Evolutionary conservation across 306 rosid species (phyloP), one percentile per base, ranked within the genome.

Genomic region (Ammopiptanthus mongolicus): DNA sequence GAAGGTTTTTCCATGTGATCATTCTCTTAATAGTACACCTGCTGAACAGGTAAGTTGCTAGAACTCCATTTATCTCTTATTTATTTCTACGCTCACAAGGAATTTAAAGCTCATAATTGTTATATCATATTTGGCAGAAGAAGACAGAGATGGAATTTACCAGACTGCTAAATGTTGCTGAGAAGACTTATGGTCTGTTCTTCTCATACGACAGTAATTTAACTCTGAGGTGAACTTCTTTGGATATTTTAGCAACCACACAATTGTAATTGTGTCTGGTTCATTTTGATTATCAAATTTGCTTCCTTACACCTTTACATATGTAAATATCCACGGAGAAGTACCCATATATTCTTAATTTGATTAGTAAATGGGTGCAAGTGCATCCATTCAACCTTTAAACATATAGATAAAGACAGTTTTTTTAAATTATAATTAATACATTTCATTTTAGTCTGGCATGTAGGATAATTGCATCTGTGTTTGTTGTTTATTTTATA

Each of bases 131-230:
- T 72, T 74, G 15, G 78, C 95, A 91, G 95, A 91, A 89, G 85
- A 91, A 87, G 85, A 84, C 87, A 86, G 97, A 91, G 87, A 55
- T 83, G 2, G 95, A 91, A 75, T 89, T 91, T 81, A 83, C 91
- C 64, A 82, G 74, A 50, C 83, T 91, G 62, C 82, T 89, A 52
- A 91, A 73, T 28, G 69, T 86, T 73, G 97, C 87, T 47, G 93
- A 91, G 85, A 91, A 59, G 82, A 91, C 90, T 41, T 6, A 60
- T 76, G 97, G 97, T 75, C 89, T 91, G 51, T 91, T 77, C 75
- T 89, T 89, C 87, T 91, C 97, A 9, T 89, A 91, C n/a, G 85
- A 83, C 28, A 78, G 90, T 68, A 91, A 89, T 76, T 84, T 91
- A 84, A 91, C 95, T 6, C 80, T 91, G 73, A 89, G 97, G 97